phyloP scores from a whole-genome alignment of 495 filamentous ascomycete species.

The Zalerion maritima region DNA sequence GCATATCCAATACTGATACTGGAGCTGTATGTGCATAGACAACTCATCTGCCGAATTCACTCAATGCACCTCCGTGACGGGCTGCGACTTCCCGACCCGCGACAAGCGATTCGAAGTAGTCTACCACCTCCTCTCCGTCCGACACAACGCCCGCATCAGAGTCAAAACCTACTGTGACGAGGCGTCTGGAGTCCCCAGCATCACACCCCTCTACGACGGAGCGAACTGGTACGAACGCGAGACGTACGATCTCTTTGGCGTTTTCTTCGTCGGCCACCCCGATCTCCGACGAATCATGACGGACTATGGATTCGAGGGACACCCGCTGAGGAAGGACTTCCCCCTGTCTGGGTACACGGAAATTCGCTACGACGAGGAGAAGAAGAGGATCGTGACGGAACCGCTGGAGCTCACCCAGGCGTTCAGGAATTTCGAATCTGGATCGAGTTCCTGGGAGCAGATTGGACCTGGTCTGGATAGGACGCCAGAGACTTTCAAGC shows the following conservation, averaged over 20 bases:
- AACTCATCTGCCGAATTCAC: constrained; percentile 97
- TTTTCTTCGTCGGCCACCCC: constrained; percentile 91
- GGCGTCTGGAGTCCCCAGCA: constrained; percentile 81
- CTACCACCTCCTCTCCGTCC: constrained; percentile 90
- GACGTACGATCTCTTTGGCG: constrained; percentile 93
- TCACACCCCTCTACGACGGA: constrained; percentile 75
- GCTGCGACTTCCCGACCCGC: constrained; percentile 87
- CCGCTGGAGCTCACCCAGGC: constrained; percentile 95
- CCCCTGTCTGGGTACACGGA: constrained; percentile 97
- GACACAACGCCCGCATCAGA: constrained; percentile 89
- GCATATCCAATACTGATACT: neutral
- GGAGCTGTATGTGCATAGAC: too few relatives aligned
- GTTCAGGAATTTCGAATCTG: constrained; percentile 96
- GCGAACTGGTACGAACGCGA: constrained; percentile 99
- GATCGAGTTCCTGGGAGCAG: constrained; percentile 73
- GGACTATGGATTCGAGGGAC: constrained; percentile 97
- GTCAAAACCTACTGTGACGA: constrained; percentile 99
- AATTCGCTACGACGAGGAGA: constrained; percentile 96
- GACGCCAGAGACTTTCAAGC: constrained; percentile 82
- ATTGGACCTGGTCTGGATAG: constrained; percentile 67
- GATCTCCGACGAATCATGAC: constrained; percentile 98
- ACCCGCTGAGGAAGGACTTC: constrained; percentile 96
- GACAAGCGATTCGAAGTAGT: constrained; percentile 95
- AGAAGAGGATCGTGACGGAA: constrained; percentile 97
- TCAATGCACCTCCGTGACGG: constrained; percentile 79